Evolutionary conservation across 2,329 filamentous ascomycete genomes (phyloP).

Genomic region (Verticillium isaacii): DNA sequence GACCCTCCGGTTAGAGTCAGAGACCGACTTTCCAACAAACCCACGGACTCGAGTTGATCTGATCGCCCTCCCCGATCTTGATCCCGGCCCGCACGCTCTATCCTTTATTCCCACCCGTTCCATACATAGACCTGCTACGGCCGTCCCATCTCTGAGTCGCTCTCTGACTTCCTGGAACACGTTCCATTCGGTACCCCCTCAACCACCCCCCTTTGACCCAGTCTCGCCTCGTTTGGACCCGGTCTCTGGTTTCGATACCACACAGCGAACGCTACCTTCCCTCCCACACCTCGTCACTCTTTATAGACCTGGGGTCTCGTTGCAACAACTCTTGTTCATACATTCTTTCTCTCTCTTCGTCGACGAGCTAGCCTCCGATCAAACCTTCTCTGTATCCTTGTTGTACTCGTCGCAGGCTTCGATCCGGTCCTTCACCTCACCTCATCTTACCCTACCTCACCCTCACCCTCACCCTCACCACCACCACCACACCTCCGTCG

Average conservation of each 20-base stretch:
- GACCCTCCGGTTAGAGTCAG: slow-evolving; percentile 1
- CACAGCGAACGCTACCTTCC: background rate
- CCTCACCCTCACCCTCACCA: background rate
- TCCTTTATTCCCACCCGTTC: background rate
- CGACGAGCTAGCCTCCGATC: slow-evolving; percentile 5
- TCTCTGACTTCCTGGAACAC: slow-evolving; percentile 7
- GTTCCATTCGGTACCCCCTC: background rate
- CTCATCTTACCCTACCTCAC: background rate
- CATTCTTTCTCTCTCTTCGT: slow-evolving; percentile 3
- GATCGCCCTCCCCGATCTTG: slow-evolving; percentile 5
- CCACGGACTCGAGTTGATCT: background rate
- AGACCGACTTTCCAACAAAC: background rate
- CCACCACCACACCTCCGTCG: slow-evolving; percentile 1
- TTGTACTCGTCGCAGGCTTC: slow-evolving; percentile 3
- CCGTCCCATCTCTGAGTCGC: slow-evolving; percentile 10
- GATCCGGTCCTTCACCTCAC: background rate
- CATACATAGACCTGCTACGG: slow-evolving; percentile 5
- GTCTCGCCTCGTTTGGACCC: background rate
- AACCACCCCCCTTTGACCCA: background rate
- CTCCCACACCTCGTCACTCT: background rate
- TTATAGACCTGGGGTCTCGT: slow-evolving; percentile 5
- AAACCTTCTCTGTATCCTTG: slow-evolving; percentile 1
- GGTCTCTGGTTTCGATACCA: background rate
- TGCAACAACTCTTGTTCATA: slow-evolving; percentile 1
- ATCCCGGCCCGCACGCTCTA: slow-evolving; percentile 3